Conservation (phyloP, 768 basidiomycete species). For the Boletus sp. region DNA sequence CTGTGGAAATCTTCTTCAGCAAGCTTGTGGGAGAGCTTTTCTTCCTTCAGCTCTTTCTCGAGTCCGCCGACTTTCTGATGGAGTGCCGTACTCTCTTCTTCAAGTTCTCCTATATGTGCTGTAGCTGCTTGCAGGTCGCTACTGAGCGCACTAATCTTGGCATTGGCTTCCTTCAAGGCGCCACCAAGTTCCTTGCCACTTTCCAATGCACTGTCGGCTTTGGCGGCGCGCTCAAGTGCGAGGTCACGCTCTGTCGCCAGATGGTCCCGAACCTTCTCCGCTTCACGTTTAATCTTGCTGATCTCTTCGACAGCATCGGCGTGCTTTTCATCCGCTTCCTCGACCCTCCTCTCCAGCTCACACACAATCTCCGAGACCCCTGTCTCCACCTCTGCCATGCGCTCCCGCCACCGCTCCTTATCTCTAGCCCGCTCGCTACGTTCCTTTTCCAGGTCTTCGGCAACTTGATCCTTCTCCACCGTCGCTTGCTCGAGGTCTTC, state of each 20-base stretch:
- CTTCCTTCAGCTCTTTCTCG: conserved; percentile 55
- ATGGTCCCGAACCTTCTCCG: conserved; percentile 43
- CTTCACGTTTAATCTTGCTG: conserved; percentile 41
- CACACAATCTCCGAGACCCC: conserved; percentile 65
- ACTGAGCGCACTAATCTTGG: conserved; percentile 51
- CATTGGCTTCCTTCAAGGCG: conserved; percentile 63
- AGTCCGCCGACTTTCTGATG: conserved; percentile 52
- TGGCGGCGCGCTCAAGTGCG: conserved; percentile 56
- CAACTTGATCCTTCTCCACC: conserved; percentile 44
- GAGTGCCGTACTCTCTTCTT: conserved; percentile 54
- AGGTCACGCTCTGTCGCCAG: conserved; percentile 51
- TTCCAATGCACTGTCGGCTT: conserved; percentile 63
- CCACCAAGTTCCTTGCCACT: conserved; percentile 65
- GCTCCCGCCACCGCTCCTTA: conserved; percentile 65
- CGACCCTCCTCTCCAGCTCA: conserved; percentile 57
- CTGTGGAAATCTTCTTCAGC: conserved; percentile 38
- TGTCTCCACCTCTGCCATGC: conserved; percentile 68
- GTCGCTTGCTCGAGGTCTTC: conserved; percentile 38
- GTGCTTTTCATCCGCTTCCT: conserved; percentile 47
- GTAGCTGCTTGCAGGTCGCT: conserved; percentile 53
- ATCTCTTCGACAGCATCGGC: conserved; percentile 39
- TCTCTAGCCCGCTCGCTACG: conserved; percentile 57
- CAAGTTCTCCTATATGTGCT: conserved; percentile 55
- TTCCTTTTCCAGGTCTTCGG: conserved; percentile 51
- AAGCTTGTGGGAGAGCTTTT: conserved; percentile 41